Evolutionary conservation across 441 rosid genomes (phyloP), one percentile per base, ranked within the genome.

Genomic region (Macaranga tanarius): DNA sequence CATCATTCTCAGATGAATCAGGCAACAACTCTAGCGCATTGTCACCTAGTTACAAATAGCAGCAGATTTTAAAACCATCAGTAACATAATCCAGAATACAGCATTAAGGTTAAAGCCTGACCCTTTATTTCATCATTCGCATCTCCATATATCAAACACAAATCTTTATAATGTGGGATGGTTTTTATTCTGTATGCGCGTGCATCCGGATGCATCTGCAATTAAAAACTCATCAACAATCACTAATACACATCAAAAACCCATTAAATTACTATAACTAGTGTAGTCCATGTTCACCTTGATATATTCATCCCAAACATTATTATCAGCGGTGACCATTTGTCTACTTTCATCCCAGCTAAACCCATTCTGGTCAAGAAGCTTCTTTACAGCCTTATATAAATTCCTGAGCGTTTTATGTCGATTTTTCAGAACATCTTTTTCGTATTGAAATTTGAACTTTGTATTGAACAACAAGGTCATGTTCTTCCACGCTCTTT

Each of bases 401-500:
- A 86, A 72, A 83, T 84, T 88, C 74, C 92, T 88, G 62, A 88
- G 74, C 0, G 96, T 87, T 70, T 91, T 90, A 64, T 88, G 90
- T 8, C 91, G 78, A 66, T 90, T 90, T 72, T 93, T 93, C 22
- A 91, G 77, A 65, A 91, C 89, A 64, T 93, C 96, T 78, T 86
- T 88, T 42, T 86, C 92, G 42, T 83, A 91, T 40, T 84, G 87
- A 76, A 81, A 86, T 63, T 80, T 84, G 83, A 93, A 91, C 68
- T 80, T 93, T 0, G 83, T 75, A 65, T 88, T 84, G 84, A 91
- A 89, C 84, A 84, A 59, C 15, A 76, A 75, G 22, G 86, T 76
- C 98, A 93, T 91, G 28, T 81, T 76, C 82, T 90, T 90, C 98
- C 97, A 93, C 25, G 97, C 97, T 52, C 91, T 84, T 77, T 89